Conservation (phyloP, 495 filamentous ascomycete genomes). For the Lichina pygmaea region DNA sequence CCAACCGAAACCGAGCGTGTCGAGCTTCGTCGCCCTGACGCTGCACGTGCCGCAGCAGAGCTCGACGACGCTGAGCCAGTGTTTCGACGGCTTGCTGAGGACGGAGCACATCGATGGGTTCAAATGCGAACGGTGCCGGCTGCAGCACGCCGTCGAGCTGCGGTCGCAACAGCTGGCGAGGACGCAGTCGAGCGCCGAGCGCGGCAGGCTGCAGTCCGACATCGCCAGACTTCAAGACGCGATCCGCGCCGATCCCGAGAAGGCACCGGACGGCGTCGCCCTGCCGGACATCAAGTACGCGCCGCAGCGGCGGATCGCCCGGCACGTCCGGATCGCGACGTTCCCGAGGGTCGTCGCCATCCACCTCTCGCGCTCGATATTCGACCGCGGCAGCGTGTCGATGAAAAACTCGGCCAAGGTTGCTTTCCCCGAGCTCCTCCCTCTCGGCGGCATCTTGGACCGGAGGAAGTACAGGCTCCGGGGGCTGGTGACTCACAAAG, state of each 20-base stretch:
- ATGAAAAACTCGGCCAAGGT: constrained; percentile 90
- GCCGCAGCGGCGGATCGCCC: constrained; percentile 60
- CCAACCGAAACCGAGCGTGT: constrained; percentile 56
- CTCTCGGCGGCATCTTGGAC: constrained; percentile 53
- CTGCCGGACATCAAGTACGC: constrained; percentile 48
- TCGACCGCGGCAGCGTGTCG: constrained; percentile 40
- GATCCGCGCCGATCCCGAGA: constrained; percentile 53
- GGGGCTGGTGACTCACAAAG: constrained; percentile 78
- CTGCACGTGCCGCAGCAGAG: constrained; percentile 66
- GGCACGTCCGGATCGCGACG: constrained; percentile 55
- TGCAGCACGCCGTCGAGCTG: constrained; percentile 43
- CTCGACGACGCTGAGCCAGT: constrained; percentile 37
- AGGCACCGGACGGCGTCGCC: constrained; percentile 35
- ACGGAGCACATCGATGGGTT: constrained; percentile 93
- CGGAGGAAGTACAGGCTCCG: constrained; percentile 63
- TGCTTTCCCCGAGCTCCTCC: constrained; percentile 59
- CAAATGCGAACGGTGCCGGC: constrained; percentile 71
- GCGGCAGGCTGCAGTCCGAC: constrained; percentile 23
- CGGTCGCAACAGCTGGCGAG: constrained; percentile 19
- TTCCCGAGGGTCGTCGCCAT: constrained; percentile 80
- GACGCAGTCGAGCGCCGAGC: constrained; percentile 17
- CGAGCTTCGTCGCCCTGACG: constrained; percentile 75
- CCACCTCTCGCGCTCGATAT: constrained; percentile 82
- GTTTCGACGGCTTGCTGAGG: constrained; percentile 85
- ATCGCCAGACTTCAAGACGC: constrained; percentile 30